Percentiles rank a stretch among this genome's conserved stretches.
Conservation (phyloP, 2,329 filamentous ascomycete genomes). For the Claviceps humidiphila region DNA sequence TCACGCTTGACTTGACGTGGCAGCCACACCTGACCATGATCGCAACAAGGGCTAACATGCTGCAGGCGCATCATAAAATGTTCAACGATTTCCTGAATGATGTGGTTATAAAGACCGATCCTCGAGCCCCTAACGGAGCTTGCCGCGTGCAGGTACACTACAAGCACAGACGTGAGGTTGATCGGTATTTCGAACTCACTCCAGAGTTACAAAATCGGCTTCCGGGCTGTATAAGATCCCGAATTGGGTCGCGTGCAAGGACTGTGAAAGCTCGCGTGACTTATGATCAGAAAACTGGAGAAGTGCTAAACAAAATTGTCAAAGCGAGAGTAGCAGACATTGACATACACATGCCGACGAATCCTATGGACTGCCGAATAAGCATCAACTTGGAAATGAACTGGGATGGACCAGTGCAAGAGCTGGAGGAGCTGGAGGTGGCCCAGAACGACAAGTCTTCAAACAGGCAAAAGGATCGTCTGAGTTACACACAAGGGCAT, state of each 20-base stretch:
- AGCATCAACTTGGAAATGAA: constrained; percentile 92
- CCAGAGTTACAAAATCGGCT: constrained; percentile 43
- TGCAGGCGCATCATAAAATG: constrained; percentile 61
- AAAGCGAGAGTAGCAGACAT: constrained; percentile 81
- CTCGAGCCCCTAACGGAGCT: constrained; percentile 33
- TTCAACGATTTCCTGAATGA: constrained; percentile 80
- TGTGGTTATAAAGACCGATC: constrained; percentile 44
- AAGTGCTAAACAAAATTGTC: constrained; percentile 70
- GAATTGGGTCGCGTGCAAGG: constrained; percentile 38
- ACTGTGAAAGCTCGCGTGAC: constrained; percentile 47
- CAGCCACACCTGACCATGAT: neutral
- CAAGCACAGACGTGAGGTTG: constrained; percentile 67
- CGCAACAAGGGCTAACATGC: constrained; percentile 8
- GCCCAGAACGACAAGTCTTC: constrained; percentile 27
- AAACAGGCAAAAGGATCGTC: constrained; percentile 73
- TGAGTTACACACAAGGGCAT: constrained; percentile 78
- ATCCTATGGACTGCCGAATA: constrained; percentile 78
- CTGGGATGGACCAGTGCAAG: constrained; percentile 56
- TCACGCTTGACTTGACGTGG: too few relatives aligned
- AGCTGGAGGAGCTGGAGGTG: constrained; percentile 31
- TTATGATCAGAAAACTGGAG: constrained; percentile 56
- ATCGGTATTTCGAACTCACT: constrained; percentile 71
- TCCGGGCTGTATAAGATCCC: constrained; percentile 48
- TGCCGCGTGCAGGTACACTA: constrained; percentile 58
- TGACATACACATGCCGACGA: constrained; percentile 69